Evolutionary conservation across 305 asterid genomes (phyloP), one percentile per base, ranked within the genome.

Genomic region (Fraxinus nigra): DNA sequence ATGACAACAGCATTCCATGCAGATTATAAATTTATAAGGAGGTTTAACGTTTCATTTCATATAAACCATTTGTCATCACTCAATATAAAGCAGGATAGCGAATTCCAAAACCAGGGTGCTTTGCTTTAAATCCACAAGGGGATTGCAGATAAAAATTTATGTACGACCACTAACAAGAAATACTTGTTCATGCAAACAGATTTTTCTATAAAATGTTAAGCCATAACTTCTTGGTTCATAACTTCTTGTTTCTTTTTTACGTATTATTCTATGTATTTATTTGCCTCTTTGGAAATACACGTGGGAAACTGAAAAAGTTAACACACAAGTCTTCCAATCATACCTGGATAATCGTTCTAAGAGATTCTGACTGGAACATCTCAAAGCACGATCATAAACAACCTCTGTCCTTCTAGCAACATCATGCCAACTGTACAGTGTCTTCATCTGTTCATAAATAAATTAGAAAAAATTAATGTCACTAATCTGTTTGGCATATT

Each of bases 371-470:
- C 80, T 89, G 83, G 96, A 86, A 89, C 97, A 95, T 83, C 86
- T 88, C 74, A 93, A 73, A 78, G 98, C 99, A 77, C 93, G 94
- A 79, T 89, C 90, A 40, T 97, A 97, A 69, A 97, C 99, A 81
- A 92, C 92, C 89, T 91, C 95, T 5, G 98, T 97, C 90, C 99
- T 92, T 81, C 86, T 90, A 78, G 98, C 98, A 79, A 97, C 98
- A 82, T 94, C 98, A 82, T 89, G 98, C 99, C 99, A 97, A 81
- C 98, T 97, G 81, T 93, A 94, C 59, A 97, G 95, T 79, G 91
- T 84, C 90, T 93, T 94, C 90, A 97, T 89, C 99, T 97, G 96
- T 78, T 74, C 33, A 72, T 70, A 56, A 77, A 78, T 63, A 35
- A 35, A 82, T 13, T 70, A 65, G 67, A 70, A 38, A 51, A 61